Percentiles rank a stretch among this genome's conserved stretches.
phyloP scores from a whole-genome alignment of 2,329 filamentous ascomycete genomes.

The Tolypocladium endophyticum region DNA sequence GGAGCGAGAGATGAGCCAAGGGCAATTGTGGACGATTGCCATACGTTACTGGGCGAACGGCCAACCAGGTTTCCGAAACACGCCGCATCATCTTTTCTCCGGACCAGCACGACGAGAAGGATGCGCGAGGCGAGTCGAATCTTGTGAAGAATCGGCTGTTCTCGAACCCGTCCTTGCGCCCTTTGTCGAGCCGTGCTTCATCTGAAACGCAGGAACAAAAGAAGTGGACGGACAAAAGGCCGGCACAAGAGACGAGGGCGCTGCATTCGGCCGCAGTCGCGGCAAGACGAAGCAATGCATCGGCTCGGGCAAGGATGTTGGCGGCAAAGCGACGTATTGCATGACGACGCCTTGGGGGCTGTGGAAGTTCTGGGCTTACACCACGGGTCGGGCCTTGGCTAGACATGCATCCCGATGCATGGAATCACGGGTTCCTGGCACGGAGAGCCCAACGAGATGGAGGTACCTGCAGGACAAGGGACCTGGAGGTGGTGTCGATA shows the following conservation, averaged over 20 bases:
- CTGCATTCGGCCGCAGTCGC: not conserved
- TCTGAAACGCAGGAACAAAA: not conserved
- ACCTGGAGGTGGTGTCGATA: not conserved
- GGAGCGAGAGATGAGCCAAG: not conserved
- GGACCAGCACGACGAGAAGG: constrained; percentile 27
- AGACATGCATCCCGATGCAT: not conserved
- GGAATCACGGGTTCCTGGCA: not conserved
- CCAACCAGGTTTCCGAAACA: constrained; percentile 21
- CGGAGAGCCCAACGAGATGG: not conserved
- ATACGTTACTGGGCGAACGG: constrained; percentile 1
- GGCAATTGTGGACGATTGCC: constrained; percentile 5
- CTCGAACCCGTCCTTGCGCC: not conserved
- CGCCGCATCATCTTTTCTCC: constrained; percentile 29
- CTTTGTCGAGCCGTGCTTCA: not conserved
- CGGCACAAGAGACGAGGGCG: not conserved
- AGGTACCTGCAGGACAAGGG: not conserved
- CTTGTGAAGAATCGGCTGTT: constrained; percentile 7
- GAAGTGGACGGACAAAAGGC: not conserved
- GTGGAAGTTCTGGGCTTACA: not conserved
- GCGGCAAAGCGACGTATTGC: not conserved
- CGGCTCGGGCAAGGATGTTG: not conserved
- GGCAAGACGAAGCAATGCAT: not conserved
- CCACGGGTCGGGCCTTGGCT: not conserved
- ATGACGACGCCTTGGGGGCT: not conserved
- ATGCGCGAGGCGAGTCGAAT: constrained; percentile 27